Base-by-base conservation (phyloP, 2,329 filamentous ascomycete species). In the Monosporascus sp. region DNA sequence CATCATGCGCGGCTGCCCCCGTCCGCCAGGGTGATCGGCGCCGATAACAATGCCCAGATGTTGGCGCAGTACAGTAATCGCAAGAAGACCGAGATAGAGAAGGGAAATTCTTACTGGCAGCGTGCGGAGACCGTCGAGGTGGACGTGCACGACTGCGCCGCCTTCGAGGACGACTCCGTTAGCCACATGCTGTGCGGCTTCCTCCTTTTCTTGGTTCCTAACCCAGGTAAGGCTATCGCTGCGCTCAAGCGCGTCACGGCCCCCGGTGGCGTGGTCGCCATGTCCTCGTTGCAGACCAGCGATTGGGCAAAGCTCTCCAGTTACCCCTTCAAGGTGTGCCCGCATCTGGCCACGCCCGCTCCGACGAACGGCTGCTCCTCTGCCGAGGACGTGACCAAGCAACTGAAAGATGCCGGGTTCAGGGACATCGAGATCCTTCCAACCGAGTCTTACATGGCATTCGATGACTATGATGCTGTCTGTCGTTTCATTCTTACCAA, bases 31-130 rank as follows among this genome's bases (percentile, higher is more conserved):
- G 20, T 57, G 16, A 51, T 55, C 26, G 56, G 56, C 19, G 56
- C 54, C 40, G 58, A 60, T 37, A 59, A 45, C 46, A 59, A 48
- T 26, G 44, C 50, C 16, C 36, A 54, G 16, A 60, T 60, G 58
- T 26, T 58, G 11, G 52, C 46, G 19, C 54, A 53, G 44, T 58
- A 54, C 38, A 40, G 14, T 19, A 27, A 8, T 2, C 49, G 50
- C 17, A 48, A 24, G 50, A 7, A 51, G 27, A 50, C 49, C 5
- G 56, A 54, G 34, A 19, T 53, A 2, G 50, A 44, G 3, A 49
- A 47, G 36, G 56, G 52, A 17, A 52, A 51, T 26, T 27, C 44
- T 5, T 49, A 37, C 41, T 58, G 54, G 54, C 19, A n/a, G 37
- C 49, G 51, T 31, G 49, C 44, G 16, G 50, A 52, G 54, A 49